These are phyloP conservation scores for Tolypocladium tundrense DNA, from an alignment of 2,329 filamentous ascomycete species.

Conservation along the genomic window DNA sequence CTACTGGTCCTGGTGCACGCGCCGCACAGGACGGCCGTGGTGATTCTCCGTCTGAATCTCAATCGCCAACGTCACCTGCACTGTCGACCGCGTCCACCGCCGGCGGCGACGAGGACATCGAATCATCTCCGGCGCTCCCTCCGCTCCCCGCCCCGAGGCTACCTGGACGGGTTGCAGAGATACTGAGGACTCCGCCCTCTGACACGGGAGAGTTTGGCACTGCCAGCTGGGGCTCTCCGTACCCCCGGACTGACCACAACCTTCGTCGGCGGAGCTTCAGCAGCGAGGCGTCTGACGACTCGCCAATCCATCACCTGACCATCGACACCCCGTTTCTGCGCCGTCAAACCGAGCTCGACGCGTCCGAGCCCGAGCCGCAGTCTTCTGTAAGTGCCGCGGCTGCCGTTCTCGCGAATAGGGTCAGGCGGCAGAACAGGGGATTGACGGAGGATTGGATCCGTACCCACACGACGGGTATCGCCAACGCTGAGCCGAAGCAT, in stretches of 20 bases:
- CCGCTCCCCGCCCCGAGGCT: conserved; percentile 49
- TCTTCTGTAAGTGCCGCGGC: conserved; percentile 42
- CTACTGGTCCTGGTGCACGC: conserved; percentile 47
- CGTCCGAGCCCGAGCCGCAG: conserved; percentile 16
- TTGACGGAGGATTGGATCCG: conserved; percentile 81
- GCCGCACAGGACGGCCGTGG: conserved; percentile 45
- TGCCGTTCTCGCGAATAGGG: conserved; percentile 53
- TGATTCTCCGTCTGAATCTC: conserved; percentile 23
- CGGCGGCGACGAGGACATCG: conserved; percentile 42
- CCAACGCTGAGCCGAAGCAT: conserved; percentile 59
- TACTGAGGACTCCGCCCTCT: conserved; percentile 43
- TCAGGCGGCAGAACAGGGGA: conserved; percentile 46
- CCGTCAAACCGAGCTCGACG: conserved; percentile 37
- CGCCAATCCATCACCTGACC: conserved; percentile 49
- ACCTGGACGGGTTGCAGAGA: conserved; percentile 42
- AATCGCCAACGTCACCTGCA: conserved; percentile 43
- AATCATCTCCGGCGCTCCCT: conserved; percentile 48
- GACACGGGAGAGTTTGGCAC: conserved; percentile 42
- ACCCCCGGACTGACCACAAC: conserved; percentile 53
- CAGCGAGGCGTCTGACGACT: conserved; percentile 50
- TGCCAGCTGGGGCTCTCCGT: conserved; percentile 87
- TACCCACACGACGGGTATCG: conserved; percentile 65
- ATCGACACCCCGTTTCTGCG: conserved; percentile 54
- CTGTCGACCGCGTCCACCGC: conserved; percentile 53
- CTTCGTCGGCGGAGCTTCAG: conserved; percentile 42